These are phyloP conservation scores for Candida schatavii DNA, from an alignment of 805 yeast genomes.

Conservation along the genomic window DNA sequence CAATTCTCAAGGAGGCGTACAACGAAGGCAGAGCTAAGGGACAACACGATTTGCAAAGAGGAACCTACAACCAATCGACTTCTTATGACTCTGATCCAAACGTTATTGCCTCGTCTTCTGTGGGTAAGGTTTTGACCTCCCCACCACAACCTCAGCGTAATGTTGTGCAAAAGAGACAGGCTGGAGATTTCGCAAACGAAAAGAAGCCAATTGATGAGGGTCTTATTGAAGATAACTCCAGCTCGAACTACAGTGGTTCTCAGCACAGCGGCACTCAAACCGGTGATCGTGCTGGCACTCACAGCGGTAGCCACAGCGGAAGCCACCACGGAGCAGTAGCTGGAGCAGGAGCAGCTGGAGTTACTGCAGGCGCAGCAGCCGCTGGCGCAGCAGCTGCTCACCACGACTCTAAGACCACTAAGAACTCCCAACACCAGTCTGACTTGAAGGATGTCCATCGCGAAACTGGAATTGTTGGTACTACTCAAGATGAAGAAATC, in stretches of 20 bases:
- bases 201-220: slow-evolving; percentile 28
- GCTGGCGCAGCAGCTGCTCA: slow-evolving; percentile 3
- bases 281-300: not conserved
- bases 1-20: slow-evolving; percentile 6
- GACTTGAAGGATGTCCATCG: not conserved
- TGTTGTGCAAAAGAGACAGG: slow-evolving; percentile 26
- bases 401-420: slow-evolving; percentile 2
- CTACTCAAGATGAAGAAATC: not conserved
- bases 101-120: slow-evolving; percentile 12
- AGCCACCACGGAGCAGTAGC: slow-evolving; percentile 2
- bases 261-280: not conserved
- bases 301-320: too few species aligned
- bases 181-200: slow-evolving; percentile 34
- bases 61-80: not conserved
- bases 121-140: slow-evolving; percentile 25
- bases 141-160: slow-evolving; percentile 28
- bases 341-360: slow-evolving; percentile 5
- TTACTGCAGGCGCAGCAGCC: slow-evolving; percentile 3
- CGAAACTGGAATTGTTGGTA: not conserved
- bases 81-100: not conserved
- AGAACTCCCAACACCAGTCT: not conserved
- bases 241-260: slow-evolving; percentile 1
- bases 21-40: slow-evolving; percentile 4
- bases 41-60: not conserved
- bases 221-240: slow-evolving; percentile 10